Evolutionary conservation across 495 filamentous ascomycete genomes (phyloP), one percentile per base, ranked within the genome.

Genomic region (Neurospora sp.): DNA sequence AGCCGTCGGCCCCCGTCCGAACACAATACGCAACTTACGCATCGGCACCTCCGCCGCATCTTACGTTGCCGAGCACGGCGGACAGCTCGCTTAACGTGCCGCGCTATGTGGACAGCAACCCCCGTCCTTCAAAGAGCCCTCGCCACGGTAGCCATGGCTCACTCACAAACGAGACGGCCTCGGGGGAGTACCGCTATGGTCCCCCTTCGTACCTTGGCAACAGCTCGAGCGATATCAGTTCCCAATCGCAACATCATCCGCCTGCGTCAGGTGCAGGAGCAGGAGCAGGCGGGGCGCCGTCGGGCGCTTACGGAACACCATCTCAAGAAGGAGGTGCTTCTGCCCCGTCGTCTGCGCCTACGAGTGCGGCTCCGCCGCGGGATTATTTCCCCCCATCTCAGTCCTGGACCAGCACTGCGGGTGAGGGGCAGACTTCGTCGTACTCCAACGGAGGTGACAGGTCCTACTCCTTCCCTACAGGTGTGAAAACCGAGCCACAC

Each of bases 81-180:
- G 78, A 82, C 75, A 78, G 78, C 75, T 78, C 79, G 44, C 78
- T 85, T 71, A 83, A 81, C 74, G 78, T 84, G 40, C 81, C 82
- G 31, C 79, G 84, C 70, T 86, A 86, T 75, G 80, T 87, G 39
- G 85, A 87, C 75, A 83, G 78, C 71, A 87, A 88, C 74, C 85
- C 86, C 16, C 82, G 86, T 16, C 86, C 86, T 20, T 77, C 84
- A 61, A 88, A 88, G 75, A 85, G 82, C 70, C 85, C 86, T 9
- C 81, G 86, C 20, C 85, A 87, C 74, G 80, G 78, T n/a, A 83
- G 80, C 77, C 84, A 83, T 78, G 84, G 81, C 74, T 85, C 84
- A 17, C 79, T 84, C 48, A 80, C 79, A 31, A 82, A 82, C 75
- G 85, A 83, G 70, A 81, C 84, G 35, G 72, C 79, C n/a, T 79